These are phyloP conservation scores for Hanseniaspora meyeri DNA, from an alignment of 805 yeast genomes.

Conservation along the genomic window DNA sequence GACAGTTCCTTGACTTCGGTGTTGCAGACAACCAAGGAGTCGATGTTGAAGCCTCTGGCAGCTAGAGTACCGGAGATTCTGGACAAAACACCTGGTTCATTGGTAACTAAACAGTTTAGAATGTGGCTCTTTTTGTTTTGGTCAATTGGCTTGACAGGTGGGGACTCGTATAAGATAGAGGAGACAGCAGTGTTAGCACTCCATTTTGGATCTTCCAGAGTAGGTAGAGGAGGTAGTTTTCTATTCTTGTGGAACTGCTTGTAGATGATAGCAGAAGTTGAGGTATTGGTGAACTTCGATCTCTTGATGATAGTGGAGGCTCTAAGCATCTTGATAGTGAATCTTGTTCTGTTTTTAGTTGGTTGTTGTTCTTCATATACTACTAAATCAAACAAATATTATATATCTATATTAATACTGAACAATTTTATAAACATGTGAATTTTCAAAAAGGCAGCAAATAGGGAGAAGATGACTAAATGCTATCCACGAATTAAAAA, in stretches of 20 bases:
- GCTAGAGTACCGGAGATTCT: conserved; percentile 91
- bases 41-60: conserved; percentile 96
- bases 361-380: neutral
- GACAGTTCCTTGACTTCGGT: conserved; percentile 92
- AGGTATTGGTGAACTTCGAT: conserved; percentile 34
- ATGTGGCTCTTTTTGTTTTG: conserved; percentile 75
- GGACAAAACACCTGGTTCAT: conserved; percentile 95
- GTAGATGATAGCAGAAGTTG: conserved; percentile 90
- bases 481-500: neutral
- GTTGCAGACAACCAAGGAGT: conserved; percentile 89
- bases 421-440: too few species aligned
- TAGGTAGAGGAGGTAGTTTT: conserved; percentile 81
- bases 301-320: conserved; percentile 6
- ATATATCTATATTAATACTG: too few species aligned
- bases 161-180: conserved; percentile 88
- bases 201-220: conserved; percentile 87
- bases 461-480: neutral
- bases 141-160: conserved; percentile 28
- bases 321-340: neutral
- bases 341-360: neutral
- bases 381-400: too few species aligned
- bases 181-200: conserved; percentile 94
- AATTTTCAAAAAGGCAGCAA: too few species aligned
- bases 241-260: conserved; percentile 80
- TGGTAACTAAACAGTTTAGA: conserved; percentile 90